phyloP scores from a whole-genome alignment of 352 stramenopile species.

The Pythium pyrilobum region DNA sequence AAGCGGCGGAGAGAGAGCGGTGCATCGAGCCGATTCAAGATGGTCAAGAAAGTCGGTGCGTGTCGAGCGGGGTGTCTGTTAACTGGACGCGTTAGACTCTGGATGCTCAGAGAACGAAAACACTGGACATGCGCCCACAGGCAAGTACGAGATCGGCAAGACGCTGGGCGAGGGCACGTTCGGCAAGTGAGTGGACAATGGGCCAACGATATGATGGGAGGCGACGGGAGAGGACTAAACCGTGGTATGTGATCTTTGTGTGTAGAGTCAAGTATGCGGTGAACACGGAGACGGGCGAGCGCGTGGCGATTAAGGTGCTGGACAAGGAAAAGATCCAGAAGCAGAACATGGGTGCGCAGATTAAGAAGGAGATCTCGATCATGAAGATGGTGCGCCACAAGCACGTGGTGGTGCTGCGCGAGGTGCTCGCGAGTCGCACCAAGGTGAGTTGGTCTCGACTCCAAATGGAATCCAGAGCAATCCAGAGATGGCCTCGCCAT shows the following conservation, averaged over 20 bases:
- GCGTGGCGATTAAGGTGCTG: slow-evolving; percentile 97
- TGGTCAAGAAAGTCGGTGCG: slow-evolving; percentile 62
- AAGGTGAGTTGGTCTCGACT: slow-evolving; percentile 90
- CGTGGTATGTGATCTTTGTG: not conserved
- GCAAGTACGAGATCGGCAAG: slow-evolving; percentile 97
- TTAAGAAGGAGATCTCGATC: slow-evolving; percentile 99
- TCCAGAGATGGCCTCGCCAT: too few species aligned
- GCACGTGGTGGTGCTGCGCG: slow-evolving; percentile 84
- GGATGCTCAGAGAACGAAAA: too few species aligned
- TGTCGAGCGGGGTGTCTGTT: not conserved
- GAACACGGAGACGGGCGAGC: slow-evolving; percentile 93
- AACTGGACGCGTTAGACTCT: not conserved
- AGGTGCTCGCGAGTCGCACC: slow-evolving; percentile 91
- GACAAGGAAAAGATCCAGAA: slow-evolving; percentile 99
- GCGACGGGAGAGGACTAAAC: not conserved
- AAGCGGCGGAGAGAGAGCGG: slow-evolving; percentile 10
- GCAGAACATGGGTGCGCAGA: slow-evolving; percentile 97
- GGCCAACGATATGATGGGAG: not conserved
- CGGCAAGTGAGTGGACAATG: slow-evolving; percentile 83
- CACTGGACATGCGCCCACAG: slow-evolving; percentile 45
- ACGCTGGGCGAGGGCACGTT: slow-evolving; percentile 96
- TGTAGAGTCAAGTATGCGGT: slow-evolving; percentile 91
- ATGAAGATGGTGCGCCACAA: slow-evolving; percentile 96
- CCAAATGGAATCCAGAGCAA: not conserved
- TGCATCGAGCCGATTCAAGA: slow-evolving; percentile 6